Conservation (phyloP, 192 early-diverging fungal species). For the Podila horticola region DNA sequence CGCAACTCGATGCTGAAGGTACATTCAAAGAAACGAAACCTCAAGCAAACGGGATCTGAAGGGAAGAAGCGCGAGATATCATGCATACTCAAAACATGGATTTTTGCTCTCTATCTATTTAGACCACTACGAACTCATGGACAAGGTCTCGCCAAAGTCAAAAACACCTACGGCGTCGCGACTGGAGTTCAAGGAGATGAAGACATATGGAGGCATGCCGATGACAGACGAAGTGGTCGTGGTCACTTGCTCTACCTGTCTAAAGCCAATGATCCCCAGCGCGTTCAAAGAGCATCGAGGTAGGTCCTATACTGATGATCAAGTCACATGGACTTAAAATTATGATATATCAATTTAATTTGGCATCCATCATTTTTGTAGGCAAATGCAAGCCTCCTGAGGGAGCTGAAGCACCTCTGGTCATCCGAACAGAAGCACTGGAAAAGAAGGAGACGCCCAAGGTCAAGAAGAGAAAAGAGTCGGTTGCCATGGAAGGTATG, state of each 20-base stretch:
- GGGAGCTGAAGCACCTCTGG: conserved; percentile 9
- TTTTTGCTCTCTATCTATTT: background rate
- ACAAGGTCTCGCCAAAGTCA: conserved; percentile 38
- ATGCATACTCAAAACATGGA: background rate
- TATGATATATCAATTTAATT: conserved; percentile 1
- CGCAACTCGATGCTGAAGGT: conserved; percentile 51
- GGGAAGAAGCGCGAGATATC: background rate
- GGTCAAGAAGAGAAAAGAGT: conserved; percentile 45
- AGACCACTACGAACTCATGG: conserved; percentile 24
- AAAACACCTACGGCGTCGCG: conserved; percentile 45
- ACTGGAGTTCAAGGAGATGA: conserved; percentile 57
- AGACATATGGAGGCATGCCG: conserved; percentile 64
- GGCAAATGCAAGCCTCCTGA: conserved; percentile 23
- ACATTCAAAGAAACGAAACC: background rate
- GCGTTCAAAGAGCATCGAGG: conserved; percentile 72
- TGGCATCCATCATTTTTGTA: background rate
- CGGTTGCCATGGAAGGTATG: conserved; percentile 25
- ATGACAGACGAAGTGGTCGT: conserved; percentile 71
- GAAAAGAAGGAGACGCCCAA: conserved; percentile 41
- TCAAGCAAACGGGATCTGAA: no score
- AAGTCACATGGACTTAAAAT: background rate
- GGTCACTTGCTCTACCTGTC: conserved; percentile 73
- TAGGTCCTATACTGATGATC: conserved; percentile 20
- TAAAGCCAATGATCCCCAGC: conserved; percentile 70
- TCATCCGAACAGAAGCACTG: conserved; percentile 27